These are phyloP conservation scores for Debaryomyces coudertii DNA, from an alignment of 1,139 yeast genomes.

Conservation along the genomic window DNA sequence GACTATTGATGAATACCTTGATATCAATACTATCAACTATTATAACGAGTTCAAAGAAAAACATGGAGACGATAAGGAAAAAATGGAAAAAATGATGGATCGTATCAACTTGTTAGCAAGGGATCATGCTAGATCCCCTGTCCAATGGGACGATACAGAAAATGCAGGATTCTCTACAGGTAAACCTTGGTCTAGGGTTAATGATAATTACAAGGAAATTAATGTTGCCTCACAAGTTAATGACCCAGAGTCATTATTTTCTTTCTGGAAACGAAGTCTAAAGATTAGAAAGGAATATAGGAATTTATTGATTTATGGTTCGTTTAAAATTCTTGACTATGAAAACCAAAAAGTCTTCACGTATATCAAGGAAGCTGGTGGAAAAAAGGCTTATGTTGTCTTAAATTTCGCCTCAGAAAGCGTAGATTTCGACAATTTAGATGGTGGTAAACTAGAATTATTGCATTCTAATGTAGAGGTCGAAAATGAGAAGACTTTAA, in stretches of 20 bases:
- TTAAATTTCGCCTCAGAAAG: slow-evolving; percentile 47
- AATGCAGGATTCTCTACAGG: slow-evolving; percentile 54
- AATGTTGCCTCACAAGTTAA: slow-evolving; percentile 51
- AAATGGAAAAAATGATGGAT: slow-evolving; percentile 35
- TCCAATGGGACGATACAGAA: slow-evolving; percentile 54
- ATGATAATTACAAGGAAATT: slow-evolving; percentile 51
- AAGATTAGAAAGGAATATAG: slow-evolving; percentile 47
- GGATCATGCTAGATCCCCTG: slow-evolving; percentile 62
- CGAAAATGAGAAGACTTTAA: slow-evolving; percentile 25
- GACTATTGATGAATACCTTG: slow-evolving; percentile 54
- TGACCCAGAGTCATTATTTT: slow-evolving; percentile 50
- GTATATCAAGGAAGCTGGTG: slow-evolving; percentile 33
- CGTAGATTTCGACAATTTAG: slow-evolving; percentile 31
- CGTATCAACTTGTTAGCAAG: slow-evolving; percentile 44
- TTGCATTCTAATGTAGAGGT: slow-evolving; percentile 31
- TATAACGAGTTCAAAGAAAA: slow-evolving; percentile 37
- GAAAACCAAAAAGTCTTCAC: slow-evolving; percentile 44
- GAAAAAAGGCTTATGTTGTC: slow-evolving; percentile 40
- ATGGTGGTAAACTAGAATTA: slow-evolving; percentile 35
- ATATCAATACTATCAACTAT: slow-evolving; percentile 51
- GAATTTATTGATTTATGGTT: slow-evolving; percentile 53
- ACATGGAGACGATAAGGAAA: slow-evolving; percentile 33
- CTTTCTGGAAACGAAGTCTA: slow-evolving; percentile 50
- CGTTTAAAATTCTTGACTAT: slow-evolving; percentile 42
- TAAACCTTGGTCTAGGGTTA: slow-evolving; percentile 59